Base-by-base conservation (phyloP, 768 basidiomycete species). In the Clitopilus hobsonii region DNA sequence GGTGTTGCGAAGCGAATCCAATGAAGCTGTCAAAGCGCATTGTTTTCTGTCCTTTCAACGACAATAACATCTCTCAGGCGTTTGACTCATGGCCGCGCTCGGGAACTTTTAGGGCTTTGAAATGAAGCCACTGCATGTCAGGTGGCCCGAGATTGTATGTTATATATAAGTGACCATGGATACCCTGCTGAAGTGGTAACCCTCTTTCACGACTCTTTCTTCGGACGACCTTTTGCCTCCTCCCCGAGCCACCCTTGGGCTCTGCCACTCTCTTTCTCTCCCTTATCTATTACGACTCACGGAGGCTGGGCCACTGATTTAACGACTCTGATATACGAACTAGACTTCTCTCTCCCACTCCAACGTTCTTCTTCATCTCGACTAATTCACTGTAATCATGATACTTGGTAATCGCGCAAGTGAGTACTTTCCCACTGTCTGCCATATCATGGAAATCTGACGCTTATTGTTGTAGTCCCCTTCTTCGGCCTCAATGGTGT, bases 401-500 rank as follows among this genome's bases (percentile, higher is more conserved):
- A 57, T 69, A 36, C 67, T 67, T 2, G 41, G 41, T 55, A 66
- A 68, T 63, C 68, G 70, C 51, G 64, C 71, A 38, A 56, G 71
- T 72, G 55, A 60, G 71, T 67, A 1, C 11, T 32, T 27, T 18
- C 0, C n/a, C 30, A 5, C 8, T 45, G 24, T 24, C 4, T 1
- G 2, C 22, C n/a, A 18, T 27, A 20, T 4, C 5, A 28, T 27
- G 6, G 26, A 36, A n/a, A 14, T 57, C 24, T 36, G 20, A 50
- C 45, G 16, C n/a, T 5, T 1, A 52, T 22, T 13, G 16, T 38
- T 52, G 8, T 55, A 79, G 79, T 74, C 49, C 58, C 67, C 50
- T 93, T 93, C 71, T 77, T 89, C 65, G 84, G 82, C 60, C 83
- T 95, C 67, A 95, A 96, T 66, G 78, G 73, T 65, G 74, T 89